Evolutionary conservation across 2,329 filamentous ascomycete species (phyloP).

Genomic region (Dactylonectria macrodidyma): DNA sequence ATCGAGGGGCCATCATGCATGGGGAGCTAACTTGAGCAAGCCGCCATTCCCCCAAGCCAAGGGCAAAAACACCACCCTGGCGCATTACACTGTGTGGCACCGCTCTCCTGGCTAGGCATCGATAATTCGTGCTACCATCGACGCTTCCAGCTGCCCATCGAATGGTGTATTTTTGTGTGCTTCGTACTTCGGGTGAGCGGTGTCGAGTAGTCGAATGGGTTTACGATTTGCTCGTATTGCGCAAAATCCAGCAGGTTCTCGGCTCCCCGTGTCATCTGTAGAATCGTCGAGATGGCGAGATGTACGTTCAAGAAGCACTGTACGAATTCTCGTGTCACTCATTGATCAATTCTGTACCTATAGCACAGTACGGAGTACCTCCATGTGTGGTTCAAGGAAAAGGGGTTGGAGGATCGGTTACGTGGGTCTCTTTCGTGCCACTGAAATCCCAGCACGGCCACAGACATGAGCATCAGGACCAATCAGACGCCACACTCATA

Average conservation of each 20-base stretch:
- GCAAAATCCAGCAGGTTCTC: not conserved
- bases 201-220: not conserved
- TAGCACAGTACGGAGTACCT: not conserved
- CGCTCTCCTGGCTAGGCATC: too few species aligned
- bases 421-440: conserved; percentile 21
- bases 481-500: conserved; percentile 9
- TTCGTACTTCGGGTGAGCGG: not conserved
- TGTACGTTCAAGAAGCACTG: too few species aligned
- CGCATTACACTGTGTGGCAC: not conserved
- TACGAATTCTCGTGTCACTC: too few species aligned
- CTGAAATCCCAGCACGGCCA: conserved; percentile 20
- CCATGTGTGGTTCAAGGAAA: conserved; percentile 1
- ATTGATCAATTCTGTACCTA: not conserved
- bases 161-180: not conserved
- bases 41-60: not conserved
- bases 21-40: not conserved
- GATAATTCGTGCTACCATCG: too few species aligned
- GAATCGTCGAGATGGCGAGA: too few species aligned
- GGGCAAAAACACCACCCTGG: not conserved
- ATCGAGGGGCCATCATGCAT: not conserved
- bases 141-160: too few species aligned
- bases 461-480: not conserved
- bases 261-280: not conserved
- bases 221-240: not conserved
- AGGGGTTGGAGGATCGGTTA: conserved; percentile 22